phyloP scores from a whole-genome alignment of 2,329 filamentous ascomycete species.

The Fusarium sp. region DNA sequence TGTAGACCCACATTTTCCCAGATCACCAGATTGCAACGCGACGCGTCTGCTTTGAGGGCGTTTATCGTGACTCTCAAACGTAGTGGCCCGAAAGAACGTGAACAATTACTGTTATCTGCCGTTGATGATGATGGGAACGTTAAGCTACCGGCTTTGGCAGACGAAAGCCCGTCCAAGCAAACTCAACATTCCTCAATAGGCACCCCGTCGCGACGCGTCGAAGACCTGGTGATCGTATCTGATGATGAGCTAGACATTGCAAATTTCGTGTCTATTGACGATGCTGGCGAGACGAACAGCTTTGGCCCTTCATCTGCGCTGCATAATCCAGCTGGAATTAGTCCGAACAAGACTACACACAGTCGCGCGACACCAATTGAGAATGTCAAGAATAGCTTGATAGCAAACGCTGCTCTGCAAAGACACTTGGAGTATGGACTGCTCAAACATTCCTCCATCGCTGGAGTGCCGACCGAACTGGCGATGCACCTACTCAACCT shows the following conservation, averaged over 20 bases:
- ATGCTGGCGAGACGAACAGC: conserved; percentile 6
- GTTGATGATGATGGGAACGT: conserved; percentile 7
- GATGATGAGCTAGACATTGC: conserved; percentile 7
- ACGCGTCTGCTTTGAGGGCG: not conserved
- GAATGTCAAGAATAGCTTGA: conserved; percentile 2
- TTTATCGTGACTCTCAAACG: conserved; percentile 6
- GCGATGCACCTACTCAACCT: conserved; percentile 14
- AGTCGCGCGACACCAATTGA: not conserved
- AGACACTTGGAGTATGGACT: conserved; percentile 1
- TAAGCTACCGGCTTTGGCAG: not conserved
- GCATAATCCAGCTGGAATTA: conserved; percentile 2
- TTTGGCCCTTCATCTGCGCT: conserved; percentile 18
- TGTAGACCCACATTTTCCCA: conserved; percentile 12
- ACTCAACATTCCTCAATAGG: not conserved
- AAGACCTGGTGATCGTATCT: not conserved
- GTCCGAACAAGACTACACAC: not conserved
- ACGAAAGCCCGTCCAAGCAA: accelerated
- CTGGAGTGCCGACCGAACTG: not conserved
- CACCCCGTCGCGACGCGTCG: accelerated
- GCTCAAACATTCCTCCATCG: not conserved
- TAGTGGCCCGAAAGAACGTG: not conserved
- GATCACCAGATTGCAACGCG: conserved; percentile 5
- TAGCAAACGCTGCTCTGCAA: conserved; percentile 17
- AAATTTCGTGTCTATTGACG: conserved; percentile 9
- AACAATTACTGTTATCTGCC: not conserved